Evolutionary conservation across 2,329 filamentous ascomycete species (phyloP).

Genomic region (Exophiala sp.): DNA sequence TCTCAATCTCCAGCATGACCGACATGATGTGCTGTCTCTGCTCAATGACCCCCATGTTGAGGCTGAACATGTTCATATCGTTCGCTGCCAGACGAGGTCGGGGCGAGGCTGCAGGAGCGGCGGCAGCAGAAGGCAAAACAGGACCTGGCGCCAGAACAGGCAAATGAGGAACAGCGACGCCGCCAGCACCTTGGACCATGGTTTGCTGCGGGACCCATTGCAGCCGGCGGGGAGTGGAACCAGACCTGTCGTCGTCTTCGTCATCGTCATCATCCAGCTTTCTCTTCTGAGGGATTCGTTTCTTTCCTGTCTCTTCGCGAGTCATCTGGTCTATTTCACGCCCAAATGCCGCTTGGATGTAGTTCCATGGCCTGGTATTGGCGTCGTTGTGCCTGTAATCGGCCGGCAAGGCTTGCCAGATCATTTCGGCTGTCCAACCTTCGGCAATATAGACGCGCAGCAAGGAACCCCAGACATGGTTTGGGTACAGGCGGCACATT

Average conservation of each 20-base stretch:
- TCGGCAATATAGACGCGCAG: constrained; percentile 25
- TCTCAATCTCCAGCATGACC: neutral
- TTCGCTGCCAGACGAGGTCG: neutral
- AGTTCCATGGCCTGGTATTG: constrained; percentile 21
- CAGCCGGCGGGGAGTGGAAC: neutral
- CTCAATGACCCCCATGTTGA: neutral
- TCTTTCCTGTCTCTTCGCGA: constrained; percentile 12
- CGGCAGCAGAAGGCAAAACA: neutral
- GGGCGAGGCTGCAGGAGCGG: neutral
- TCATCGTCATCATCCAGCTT: neutral
- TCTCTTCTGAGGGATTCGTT: neutral
- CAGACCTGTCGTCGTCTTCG: neutral
- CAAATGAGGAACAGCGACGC: neutral
- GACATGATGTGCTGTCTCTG: neutral
- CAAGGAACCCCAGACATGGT: constrained; percentile 25
- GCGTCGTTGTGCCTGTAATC: constrained; percentile 7
- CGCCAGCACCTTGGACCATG: too few species aligned
- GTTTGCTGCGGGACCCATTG: too few species aligned
- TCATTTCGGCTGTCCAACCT: constrained; percentile 15
- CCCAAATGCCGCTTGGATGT: constrained; percentile 22
- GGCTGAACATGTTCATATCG: neutral
- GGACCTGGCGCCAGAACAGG: neutral
- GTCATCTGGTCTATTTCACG: constrained; percentile 20
- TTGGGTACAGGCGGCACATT: constrained; percentile 19
- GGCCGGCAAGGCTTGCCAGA: constrained; percentile 19